Evolutionary conservation across 148 eudicot genomes (phyloP).

Genomic region (Heliosperma pusillum): DNA sequence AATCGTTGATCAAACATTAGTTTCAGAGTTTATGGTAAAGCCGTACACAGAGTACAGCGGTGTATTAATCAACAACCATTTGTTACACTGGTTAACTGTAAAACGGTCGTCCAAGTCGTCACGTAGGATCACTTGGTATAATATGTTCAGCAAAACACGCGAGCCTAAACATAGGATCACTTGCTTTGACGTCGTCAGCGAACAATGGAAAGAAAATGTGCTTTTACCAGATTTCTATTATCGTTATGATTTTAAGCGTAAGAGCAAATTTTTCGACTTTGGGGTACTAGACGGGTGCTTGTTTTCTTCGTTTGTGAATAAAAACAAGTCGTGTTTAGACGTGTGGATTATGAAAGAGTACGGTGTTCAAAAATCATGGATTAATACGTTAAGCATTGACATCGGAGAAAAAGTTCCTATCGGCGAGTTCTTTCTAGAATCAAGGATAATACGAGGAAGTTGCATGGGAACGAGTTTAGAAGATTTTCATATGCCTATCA

Average conservation of each 20-base stretch:
- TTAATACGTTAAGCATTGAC: neutral
- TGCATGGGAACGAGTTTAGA: too few species aligned
- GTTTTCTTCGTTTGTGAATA: neutral
- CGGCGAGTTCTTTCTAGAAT: too few species aligned
- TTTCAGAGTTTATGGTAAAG: too few species aligned
- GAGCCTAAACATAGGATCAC: neutral
- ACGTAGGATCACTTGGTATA: too few species aligned
- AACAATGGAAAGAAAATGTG: neutral
- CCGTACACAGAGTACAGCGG: neutral
- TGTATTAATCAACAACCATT: neutral
- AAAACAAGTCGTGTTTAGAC: neutral
- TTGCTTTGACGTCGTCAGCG: neutral
- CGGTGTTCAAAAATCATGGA: neutral
- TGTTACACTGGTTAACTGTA: too few species aligned
- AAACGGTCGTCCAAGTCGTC: too few species aligned
- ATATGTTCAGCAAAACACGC: too few species aligned
- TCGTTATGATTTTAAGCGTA: neutral
- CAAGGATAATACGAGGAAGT: too few species aligned
- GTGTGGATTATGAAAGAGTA: constrained; percentile 1
- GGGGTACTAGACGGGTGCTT: neutral
- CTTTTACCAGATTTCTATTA: neutral
- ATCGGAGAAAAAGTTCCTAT: too few species aligned
- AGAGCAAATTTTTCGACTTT: neutral
- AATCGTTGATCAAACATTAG: too few species aligned
- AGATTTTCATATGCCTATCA: too few species aligned